Base-by-base conservation (phyloP, 108 stramenopile species). In the Cylindrotheca closterium region DNA sequence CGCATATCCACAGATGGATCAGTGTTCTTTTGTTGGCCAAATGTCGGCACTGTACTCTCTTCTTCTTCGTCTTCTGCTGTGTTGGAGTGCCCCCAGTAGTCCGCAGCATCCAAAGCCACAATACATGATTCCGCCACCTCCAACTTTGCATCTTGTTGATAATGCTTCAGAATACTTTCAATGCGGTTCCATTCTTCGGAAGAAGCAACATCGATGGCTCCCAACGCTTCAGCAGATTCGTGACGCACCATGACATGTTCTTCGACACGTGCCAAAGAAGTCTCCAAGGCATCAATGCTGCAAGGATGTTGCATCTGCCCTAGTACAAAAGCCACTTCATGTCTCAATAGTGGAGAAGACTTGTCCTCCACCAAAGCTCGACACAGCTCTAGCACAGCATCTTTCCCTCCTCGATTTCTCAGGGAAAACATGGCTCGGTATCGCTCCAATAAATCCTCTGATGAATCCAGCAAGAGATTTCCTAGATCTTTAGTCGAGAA, bases 301-400 rank as follows among this genome's bases (percentile, higher is more conserved):
- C 75, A 73, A 10, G 94, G 76, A 87, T 92, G 91, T 69, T 96
- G 96, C 65, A 99, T 67, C 71, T 99, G 98, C 12, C 99, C 99
- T 60, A 99, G 75, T 7, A 99, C 97, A 73, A 96, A 99, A 5
- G 99, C 99, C 33, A 99, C 96, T 79, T 99, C 99, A 85, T 99
- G 99, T 47, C 98, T 82, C 51, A 99, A 80, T 19, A 99, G 71
- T 0, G 98, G 86, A 50, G 80, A 89, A 30, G 79, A 79, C 7
- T 77, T 71, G 55, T 96, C 96, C 31, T 77, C 53, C 22, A 87
- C 54, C 37, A 94, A 59, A 24, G 92, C 94, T 22, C 70, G 63
- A 15, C 95, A 77, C 22, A 99, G 79, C 63, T 94, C 82, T 51
- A 72, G 55, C 24, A 96, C 96, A 3, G 90, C 77, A 46, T 83